Evolutionary conservation across 306 rosid species (phyloP).

Genomic region (Sphenostylis stenocarpa): DNA sequence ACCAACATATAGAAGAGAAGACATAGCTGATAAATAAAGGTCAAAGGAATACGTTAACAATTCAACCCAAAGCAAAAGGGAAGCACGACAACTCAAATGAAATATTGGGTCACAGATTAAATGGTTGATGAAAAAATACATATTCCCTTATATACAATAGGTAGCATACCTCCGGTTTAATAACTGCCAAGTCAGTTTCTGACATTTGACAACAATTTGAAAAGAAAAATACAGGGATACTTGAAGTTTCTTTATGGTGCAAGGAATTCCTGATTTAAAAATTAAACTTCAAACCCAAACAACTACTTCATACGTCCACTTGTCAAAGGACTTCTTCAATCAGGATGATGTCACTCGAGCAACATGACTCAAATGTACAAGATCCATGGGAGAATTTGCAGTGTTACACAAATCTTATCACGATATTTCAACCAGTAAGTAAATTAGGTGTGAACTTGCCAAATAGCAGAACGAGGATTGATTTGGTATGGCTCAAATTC

Average conservation of each 20-base stretch:
- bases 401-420: slow-evolving; percentile 20
- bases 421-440: slow-evolving; percentile 3
- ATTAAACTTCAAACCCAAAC: slow-evolving; percentile 22
- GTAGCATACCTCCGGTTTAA: slow-evolving; percentile 84
- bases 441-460: slow-evolving; percentile 11
- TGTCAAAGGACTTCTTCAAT: slow-evolving; percentile 22
- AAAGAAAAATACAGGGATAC: background rate
- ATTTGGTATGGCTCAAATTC: slow-evolving; percentile 13
- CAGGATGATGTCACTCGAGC: slow-evolving; percentile 28
- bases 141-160: background rate
- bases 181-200: slow-evolving; percentile 80
- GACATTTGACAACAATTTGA: slow-evolving; percentile 60
- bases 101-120: slow-evolving; percentile 8
- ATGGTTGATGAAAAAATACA: background rate
- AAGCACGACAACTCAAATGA: background rate
- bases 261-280: slow-evolving; percentile 16
- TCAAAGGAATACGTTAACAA: background rate
- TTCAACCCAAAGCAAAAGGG: background rate
- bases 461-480: slow-evolving; percentile 17
- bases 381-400: slow-evolving; percentile 23
- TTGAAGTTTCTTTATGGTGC: slow-evolving; percentile 7
- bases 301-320: slow-evolving; percentile 24
- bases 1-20: background rate
- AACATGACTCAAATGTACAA: slow-evolving; percentile 27
- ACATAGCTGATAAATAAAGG: background rate